Evolutionary conservation across 78 protist species (phyloP).

Genomic region (Planoprotostelium fungivorum): DNA sequence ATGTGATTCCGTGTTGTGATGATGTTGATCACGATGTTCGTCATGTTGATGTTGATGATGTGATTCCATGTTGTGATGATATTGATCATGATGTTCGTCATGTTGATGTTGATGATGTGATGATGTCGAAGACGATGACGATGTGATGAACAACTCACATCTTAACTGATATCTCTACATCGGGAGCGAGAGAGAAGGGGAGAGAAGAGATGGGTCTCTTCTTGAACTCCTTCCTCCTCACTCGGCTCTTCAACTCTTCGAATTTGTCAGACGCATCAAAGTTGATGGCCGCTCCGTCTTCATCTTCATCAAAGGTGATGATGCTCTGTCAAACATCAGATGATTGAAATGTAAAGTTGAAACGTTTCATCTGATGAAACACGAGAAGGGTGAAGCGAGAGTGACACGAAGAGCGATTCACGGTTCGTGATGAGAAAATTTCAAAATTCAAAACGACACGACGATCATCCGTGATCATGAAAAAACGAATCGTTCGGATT

Average conservation of each 20-base stretch:
- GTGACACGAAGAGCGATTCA: no score
- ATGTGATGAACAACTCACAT: no score
- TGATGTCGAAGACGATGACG: no score
- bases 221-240: slow-evolving; percentile 54
- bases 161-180: background rate
- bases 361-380: no score
- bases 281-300: slow-evolving; percentile 9
- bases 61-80: slow-evolving; percentile 4
- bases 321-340: slow-evolving; percentile 3
- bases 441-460: no score
- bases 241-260: slow-evolving; percentile 3
- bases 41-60: background rate
- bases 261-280: slow-evolving; percentile 45
- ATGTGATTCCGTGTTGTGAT: background rate
- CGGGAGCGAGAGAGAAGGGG: background rate
- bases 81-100: background rate
- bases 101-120: no score
- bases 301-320: slow-evolving; percentile 24
- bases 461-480: background rate
- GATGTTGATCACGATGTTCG: background rate
- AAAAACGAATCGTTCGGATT: background rate
- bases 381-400: no score
- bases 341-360: no score
- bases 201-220: slow-evolving; percentile 9
- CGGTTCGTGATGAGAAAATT: no score